Evolutionary conservation across 116 monocot genomes (phyloP).

Genomic region (Thalassia testudinum): DNA sequence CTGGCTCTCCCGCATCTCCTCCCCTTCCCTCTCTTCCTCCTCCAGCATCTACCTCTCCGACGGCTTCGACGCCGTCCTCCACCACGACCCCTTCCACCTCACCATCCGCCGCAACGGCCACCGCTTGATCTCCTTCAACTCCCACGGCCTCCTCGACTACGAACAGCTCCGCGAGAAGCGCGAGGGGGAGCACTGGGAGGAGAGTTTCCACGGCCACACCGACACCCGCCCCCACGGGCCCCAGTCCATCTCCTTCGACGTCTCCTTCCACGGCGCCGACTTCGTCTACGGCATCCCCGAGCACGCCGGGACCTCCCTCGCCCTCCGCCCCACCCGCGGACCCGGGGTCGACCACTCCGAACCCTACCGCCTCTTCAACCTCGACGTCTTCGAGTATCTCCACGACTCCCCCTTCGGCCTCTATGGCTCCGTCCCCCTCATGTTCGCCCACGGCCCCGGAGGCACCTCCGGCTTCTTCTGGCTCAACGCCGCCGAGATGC

Average conservation of each 20-base stretch:
- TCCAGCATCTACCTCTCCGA: constrained; percentile 40
- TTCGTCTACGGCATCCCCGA: constrained; percentile 95
- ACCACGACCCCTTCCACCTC: constrained; percentile 77
- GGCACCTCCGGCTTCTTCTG: constrained; percentile 81
- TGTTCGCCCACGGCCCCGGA: constrained; percentile 56
- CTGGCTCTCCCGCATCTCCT: constrained; percentile 35
- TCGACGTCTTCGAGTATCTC: constrained; percentile 89
- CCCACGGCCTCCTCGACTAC: constrained; percentile 83
- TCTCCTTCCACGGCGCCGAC: constrained; percentile 78
- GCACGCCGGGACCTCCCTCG: constrained; percentile 59
- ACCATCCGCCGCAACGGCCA: constrained; percentile 27
- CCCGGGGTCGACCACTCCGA: constrained; percentile 79
- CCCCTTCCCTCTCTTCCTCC: constrained; percentile 6
- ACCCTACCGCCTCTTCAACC: constrained; percentile 90
- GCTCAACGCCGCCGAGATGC: constrained; percentile 99
- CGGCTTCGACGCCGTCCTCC: constrained; percentile 54
- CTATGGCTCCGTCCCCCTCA: constrained; percentile 90
- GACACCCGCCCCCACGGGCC: constrained; percentile 76
- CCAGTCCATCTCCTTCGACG: constrained; percentile 80
- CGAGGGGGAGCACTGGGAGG: constrained; percentile 80
- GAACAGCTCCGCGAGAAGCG: constrained; percentile 54
- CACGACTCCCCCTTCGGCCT: constrained; percentile 88
- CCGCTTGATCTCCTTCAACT: constrained; percentile 69
- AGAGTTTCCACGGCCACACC: constrained; percentile 70
- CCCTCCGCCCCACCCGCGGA: constrained; percentile 60